phyloP scores from a whole-genome alignment of 257 asterid species.

The Gentiana macrophylla region DNA sequence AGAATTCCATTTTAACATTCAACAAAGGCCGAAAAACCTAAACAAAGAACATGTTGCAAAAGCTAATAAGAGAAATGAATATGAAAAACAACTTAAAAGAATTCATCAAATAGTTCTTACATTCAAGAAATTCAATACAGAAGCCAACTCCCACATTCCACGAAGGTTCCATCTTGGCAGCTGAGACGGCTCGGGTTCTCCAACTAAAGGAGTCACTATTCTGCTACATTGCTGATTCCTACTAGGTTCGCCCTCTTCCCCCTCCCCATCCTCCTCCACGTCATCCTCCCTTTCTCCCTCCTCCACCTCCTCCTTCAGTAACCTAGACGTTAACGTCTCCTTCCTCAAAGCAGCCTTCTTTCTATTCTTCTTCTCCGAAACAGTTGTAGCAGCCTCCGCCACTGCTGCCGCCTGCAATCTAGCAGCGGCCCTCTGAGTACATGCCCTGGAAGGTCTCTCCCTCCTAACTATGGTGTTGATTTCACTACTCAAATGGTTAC shows the following conservation, averaged over 20 bases:
- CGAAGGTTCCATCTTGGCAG: constrained; percentile 77
- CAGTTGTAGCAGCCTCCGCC: constrained; percentile 57
- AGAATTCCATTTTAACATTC: constrained; percentile 82
- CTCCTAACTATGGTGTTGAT: constrained; percentile 39
- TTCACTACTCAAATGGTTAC: constrained; percentile 24
- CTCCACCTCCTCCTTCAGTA: constrained; percentile 62
- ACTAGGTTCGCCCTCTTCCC: constrained; percentile 31
- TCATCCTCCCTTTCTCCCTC: constrained; percentile 27
- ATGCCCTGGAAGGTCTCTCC: constrained; percentile 95
- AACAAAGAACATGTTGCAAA: constrained; percentile 17
- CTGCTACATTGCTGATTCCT: constrained; percentile 40
- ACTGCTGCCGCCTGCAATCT: constrained; percentile 79
- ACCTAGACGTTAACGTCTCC: constrained; percentile 42
- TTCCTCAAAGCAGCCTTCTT: constrained; percentile 44
- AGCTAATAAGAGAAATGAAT: background rate
- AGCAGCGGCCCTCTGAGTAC: constrained; percentile 86
- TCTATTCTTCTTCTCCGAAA: constrained; percentile 44
- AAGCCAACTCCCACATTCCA: constrained; percentile 98
- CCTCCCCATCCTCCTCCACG: constrained; percentile 24
- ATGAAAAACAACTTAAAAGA: constrained; percentile 5
- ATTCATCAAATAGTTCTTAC: constrained; percentile 32
- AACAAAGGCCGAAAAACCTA: constrained; percentile 86
- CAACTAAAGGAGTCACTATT: constrained; percentile 56
- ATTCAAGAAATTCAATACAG: constrained; percentile 82
- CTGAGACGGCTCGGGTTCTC: constrained; percentile 82